A percentile compares a stretch with the other conserved stretches of the same genome.
Conservation (phyloP, 2,329 filamentous ascomycete genomes). For the Didymella glomerata region DNA sequence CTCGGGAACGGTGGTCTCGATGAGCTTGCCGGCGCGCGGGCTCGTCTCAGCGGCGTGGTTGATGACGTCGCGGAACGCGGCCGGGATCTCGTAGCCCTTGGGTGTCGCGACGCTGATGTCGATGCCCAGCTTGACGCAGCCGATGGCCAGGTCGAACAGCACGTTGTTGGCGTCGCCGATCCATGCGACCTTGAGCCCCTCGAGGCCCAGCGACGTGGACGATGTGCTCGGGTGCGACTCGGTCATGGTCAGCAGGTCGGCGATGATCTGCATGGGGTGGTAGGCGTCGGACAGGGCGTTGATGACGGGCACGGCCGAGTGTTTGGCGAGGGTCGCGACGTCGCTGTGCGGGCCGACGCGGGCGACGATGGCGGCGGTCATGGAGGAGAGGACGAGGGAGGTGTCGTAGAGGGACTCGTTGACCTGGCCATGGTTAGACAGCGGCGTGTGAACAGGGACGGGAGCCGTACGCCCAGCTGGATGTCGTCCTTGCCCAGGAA, state of each 20-base stretch:
- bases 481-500: slow-evolving; percentile 96
- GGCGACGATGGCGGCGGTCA: slow-evolving; percentile 59
- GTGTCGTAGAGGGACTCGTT: slow-evolving; percentile 97
- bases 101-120: slow-evolving; percentile 89
- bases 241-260: slow-evolving; percentile 89
- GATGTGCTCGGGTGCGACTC: slow-evolving; percentile 71
- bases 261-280: slow-evolving; percentile 93
- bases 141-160: slow-evolving; percentile 90
- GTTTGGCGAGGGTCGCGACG: slow-evolving; percentile 58
- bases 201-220: slow-evolving; percentile 68
- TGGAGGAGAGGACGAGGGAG: slow-evolving; percentile 87
- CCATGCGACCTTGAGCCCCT: slow-evolving; percentile 93
- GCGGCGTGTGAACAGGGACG: no score
- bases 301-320: slow-evolving; percentile 60
- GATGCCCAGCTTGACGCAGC: slow-evolving; percentile 84
- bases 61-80: slow-evolving; percentile 77
- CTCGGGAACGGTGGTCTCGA: slow-evolving; percentile 80
- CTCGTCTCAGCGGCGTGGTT: slow-evolving; percentile 66
- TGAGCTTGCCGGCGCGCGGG: slow-evolving; percentile 69
- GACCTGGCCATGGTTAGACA: slow-evolving; percentile 63
- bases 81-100: slow-evolving; percentile 81
- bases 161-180: slow-evolving; percentile 98
- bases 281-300: slow-evolving; percentile 81
- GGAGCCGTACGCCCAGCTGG: slow-evolving; percentile 77
- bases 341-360: slow-evolving; percentile 63